Base-by-base conservation (phyloP, 1,139 yeast genomes). In the Ogataea hybrid region DNA sequence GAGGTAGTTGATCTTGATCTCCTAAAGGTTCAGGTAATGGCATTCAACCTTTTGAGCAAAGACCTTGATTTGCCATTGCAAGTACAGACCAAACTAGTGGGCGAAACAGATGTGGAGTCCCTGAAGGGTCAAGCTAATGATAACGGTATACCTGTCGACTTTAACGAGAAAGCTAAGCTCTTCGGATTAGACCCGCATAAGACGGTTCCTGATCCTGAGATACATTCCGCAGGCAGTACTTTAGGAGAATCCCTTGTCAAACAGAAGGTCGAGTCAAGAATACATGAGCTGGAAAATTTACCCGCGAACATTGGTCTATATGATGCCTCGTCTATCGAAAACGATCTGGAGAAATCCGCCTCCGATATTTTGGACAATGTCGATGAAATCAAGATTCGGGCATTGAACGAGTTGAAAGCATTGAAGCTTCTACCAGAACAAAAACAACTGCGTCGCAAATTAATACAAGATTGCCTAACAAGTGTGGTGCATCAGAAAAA, bases 361-460 rank as follows among this genome's bases (percentile, higher is more conserved):
- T 73, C 76, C 42, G 73, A 73, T 42, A 71, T 78, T 29, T 67
- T 77, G 44, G 84, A 81, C 59, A 62, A 77, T 51, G 52, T 64
- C 54, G 54, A 68, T 61, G 58, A 58, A 58, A 41, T 56, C 30
- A 58, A 61, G 45, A 53, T 61, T 18, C 82, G 79, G 53, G 77
- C 88, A 0, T 84, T 94, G 31, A 71, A 90, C 25, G 98, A 94
- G 65, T 71, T 92, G 53, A 94, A 90, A 63, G 72, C 90, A 0
- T 72, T 92, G 52, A 80, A 89, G 49, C 67, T 90, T 28, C 72
- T 94, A 47, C 75, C 92, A 1, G 84, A 86, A 54, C 99, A 94
- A 59, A 90, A 90, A 59, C 82, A 84, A 39, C 58, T 92, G 49
- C 84, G 96, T 54, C 89, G 87, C 58, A 79, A 75, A 49, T 65